Evolutionary conservation across 2,329 filamentous ascomycete genomes (phyloP), one percentile per base, ranked within the genome.

Genomic region (Botrytis deweyae): DNA sequence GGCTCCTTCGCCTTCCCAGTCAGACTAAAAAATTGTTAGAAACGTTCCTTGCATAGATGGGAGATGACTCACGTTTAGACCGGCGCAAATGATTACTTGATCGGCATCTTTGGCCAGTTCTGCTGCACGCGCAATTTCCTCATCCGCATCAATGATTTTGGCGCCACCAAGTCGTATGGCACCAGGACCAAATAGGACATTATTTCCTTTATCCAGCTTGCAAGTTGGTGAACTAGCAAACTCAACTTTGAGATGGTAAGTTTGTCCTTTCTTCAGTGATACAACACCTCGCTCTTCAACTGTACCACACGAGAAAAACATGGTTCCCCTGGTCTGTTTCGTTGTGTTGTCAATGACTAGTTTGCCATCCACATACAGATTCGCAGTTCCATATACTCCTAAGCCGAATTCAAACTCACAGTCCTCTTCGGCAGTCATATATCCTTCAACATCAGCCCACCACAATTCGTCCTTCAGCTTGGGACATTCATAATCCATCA

Each of bases 21-120:
- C 81, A 20, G 75, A 84, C 76, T 90, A 89, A 40, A 89, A 85
- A 1, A 38, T 8, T 40, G 25, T 71, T 64, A 71, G 58, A 10
- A 20, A 18, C 91, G 0, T 86, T 86, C 7, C 90, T 85, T 0
- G 95, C 88, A 1, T 89, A 20, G 16, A 2, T 4, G 9, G 29
- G 14, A 9, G 10, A 55, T 16, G 8, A 74, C 76, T 42, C 40
- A 78, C 87, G 79, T 94, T 95, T 69, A 95, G 87, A 1, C 93
- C 93, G 1, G 90, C 90, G 79, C 93, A 92, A 66, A 95, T 84
- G 75, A 96, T 86, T 68, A 94, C 92, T 79, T 94, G 90, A 72
- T 95, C 92, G 1, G 91, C 90, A 62, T 88, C 85, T 79, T 85
- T 86, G 52, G 93, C 93, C 8, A 91, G 84, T 52, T 87, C 85